Evolutionary conservation across 2,329 filamentous ascomycete species (phyloP).

Genomic region (Didymellaceae sp.): DNA sequence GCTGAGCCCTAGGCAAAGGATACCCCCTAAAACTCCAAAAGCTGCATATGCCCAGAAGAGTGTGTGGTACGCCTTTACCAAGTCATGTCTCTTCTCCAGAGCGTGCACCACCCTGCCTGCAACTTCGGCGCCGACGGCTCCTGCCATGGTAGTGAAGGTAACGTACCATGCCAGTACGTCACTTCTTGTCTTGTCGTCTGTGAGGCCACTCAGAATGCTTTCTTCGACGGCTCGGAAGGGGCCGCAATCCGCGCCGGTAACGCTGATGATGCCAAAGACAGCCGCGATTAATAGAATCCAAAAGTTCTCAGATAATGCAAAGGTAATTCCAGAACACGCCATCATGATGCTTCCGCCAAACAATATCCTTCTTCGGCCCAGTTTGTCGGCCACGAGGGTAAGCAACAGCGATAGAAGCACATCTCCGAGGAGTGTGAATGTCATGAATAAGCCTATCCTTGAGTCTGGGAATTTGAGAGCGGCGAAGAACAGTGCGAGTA

Average conservation of each 20-base stretch:
- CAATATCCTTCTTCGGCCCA: slow-evolving; percentile 45
- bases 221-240: slow-evolving; percentile 47
- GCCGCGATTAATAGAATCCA: slow-evolving; percentile 48
- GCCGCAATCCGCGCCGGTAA: slow-evolving; percentile 45
- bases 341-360: slow-evolving; percentile 48
- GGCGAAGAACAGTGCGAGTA: slow-evolving; percentile 49
- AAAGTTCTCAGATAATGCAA: slow-evolving; percentile 47
- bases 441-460: slow-evolving; percentile 51
- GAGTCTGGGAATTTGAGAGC: slow-evolving; percentile 44
- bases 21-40: slow-evolving; percentile 50
- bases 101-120: slow-evolving; percentile 51
- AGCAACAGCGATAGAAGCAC: slow-evolving; percentile 46
- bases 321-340: slow-evolving; percentile 44
- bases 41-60: slow-evolving; percentile 54
- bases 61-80: slow-evolving; percentile 48
- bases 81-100: slow-evolving; percentile 47
- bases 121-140: slow-evolving; percentile 42
- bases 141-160: slow-evolving; percentile 45
- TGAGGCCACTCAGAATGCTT: slow-evolving; percentile 46
- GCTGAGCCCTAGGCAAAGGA: slow-evolving; percentile 50
- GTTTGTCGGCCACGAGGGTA: slow-evolving; percentile 48
- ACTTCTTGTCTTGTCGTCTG: slow-evolving; percentile 42
- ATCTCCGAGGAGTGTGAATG: slow-evolving; percentile 50
- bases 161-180: slow-evolving; percentile 52
- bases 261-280: slow-evolving; percentile 48